Percentiles rank a stretch among this genome's conserved stretches.
Evolutionary conservation across 441 rosid genomes (phyloP).

Genomic region (Biscutella laevigata): DNA sequence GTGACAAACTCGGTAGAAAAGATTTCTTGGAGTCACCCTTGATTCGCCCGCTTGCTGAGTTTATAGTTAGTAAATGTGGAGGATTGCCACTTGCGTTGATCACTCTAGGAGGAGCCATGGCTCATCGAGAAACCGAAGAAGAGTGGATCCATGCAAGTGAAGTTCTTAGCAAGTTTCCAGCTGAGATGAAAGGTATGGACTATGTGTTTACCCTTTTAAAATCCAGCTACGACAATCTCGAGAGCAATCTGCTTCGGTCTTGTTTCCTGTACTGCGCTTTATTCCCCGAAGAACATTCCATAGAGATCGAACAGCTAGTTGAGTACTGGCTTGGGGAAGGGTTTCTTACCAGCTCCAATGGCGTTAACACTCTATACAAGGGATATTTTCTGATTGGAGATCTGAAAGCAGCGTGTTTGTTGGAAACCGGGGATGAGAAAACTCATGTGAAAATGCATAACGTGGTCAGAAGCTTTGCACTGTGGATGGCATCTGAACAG

Average conservation of each 20-base stretch:
- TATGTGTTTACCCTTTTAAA: constrained; percentile 38
- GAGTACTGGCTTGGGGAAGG: constrained; percentile 51
- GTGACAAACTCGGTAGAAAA: constrained; percentile 25
- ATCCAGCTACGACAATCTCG: constrained; percentile 42
- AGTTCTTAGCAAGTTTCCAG: constrained; percentile 26
- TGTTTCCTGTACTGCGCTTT: constrained; percentile 50
- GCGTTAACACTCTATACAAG: constrained; percentile 22
- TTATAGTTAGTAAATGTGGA: constrained; percentile 41
- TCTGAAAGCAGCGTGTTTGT: constrained; percentile 35
- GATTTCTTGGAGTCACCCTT: constrained; percentile 25
- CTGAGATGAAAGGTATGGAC: constrained; percentile 38
- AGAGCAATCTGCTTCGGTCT: constrained; percentile 30
- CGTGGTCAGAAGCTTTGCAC: constrained; percentile 46
- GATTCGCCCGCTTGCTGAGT: constrained; percentile 30
- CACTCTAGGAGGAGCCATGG: constrained; percentile 43
- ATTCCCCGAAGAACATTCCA: constrained; percentile 37
- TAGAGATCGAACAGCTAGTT: constrained; percentile 43
- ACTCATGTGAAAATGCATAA: constrained; percentile 47
- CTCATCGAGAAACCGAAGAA: constrained; percentile 41
- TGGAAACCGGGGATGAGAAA: constrained; percentile 38
- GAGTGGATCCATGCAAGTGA: constrained; percentile 45
- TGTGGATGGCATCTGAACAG: constrained; percentile 39
- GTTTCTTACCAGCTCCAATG: constrained; percentile 26
- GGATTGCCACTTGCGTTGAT: constrained; percentile 50
- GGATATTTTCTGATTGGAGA: constrained; percentile 38